A percentile compares a stretch with the other conserved stretches of the same genome.
phyloP scores from a whole-genome alignment of 2,329 filamentous ascomycete genomes.

The Delphinella strobiligena region DNA sequence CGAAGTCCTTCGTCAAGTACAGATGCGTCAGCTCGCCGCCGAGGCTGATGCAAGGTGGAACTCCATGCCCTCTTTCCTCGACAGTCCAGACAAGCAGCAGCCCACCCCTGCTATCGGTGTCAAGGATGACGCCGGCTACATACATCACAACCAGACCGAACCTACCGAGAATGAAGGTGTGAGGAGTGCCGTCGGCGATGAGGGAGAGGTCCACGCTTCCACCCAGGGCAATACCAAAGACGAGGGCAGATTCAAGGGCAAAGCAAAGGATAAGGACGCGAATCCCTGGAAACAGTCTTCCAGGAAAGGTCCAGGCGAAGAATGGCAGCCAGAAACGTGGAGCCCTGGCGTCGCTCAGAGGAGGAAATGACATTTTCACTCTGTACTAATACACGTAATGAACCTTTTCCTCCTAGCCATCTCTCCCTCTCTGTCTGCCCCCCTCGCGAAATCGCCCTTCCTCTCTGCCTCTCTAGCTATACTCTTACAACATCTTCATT shows the following conservation, averaged over 20 bases:
- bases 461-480: neutral
- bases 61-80: conserved; percentile 45
- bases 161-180: conserved; percentile 18
- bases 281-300: conserved; percentile 29
- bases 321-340: conserved; percentile 37
- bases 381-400: too few relatives aligned
- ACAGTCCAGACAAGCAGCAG: conserved; percentile 40
- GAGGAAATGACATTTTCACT: conserved; percentile 10
- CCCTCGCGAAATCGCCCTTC: neutral
- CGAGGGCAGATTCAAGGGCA: conserved; percentile 20
- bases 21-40: conserved; percentile 46
- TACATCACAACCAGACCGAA: conserved; percentile 21
- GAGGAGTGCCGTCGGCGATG: conserved; percentile 19
- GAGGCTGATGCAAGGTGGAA: conserved; percentile 51
- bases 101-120: conserved; percentile 33
- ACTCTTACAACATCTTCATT: neutral
- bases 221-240: conserved; percentile 15
- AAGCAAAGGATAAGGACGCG: conserved; percentile 16
- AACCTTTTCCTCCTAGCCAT: too few relatives aligned
- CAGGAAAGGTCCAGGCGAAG: conserved; percentile 28
- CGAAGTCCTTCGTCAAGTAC: conserved; percentile 44
- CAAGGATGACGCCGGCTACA: conserved; percentile 29
- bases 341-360: conserved; percentile 27
- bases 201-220: conserved; percentile 20
- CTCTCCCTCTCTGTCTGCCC: conserved; percentile 2